Base-by-base conservation (phyloP, 2,329 filamentous ascomycete genomes). In the Aspergillus alliaceus region DNA sequence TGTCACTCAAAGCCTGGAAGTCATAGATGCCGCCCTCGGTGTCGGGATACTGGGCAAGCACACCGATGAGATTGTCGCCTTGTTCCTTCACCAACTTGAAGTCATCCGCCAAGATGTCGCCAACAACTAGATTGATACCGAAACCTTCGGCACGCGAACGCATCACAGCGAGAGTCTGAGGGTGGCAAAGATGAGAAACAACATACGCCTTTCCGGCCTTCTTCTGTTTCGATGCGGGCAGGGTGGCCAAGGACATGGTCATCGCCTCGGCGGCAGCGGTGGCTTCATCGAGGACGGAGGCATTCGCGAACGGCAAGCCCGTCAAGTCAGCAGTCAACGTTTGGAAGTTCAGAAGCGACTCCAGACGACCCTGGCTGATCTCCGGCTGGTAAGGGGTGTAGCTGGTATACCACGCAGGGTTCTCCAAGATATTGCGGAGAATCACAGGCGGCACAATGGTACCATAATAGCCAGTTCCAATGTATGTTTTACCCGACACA, bases 341-440 rank as follows among this genome's bases (percentile, higher is more conserved):
- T 80, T 98, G 93, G 79, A 92, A 98, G 81, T 98, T 98, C 61
- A 98, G 81, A 53, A 98, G 80, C 6, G 91, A 96, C 81, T 97
- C 91, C 60, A 98, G 78, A 54, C 93, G 87, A 34, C 93, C 93
- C 78, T 98, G 93, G 73, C 92, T 96, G 79, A 98, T 96, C 78
- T 98, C 93, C 2, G 93, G 90, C 79, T 98, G 93, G 77, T 97
- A 98, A 15, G 93, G 93, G 0, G 93, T 97, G 75, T 98, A 97
- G 78, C 92, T 96, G 39, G 93, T 98, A 75, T 98, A 98, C 93
- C 93, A 98, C 9, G 88, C 92, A 5, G 93, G 93, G 73, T 90
- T 93, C 81, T 98, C 92, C 57, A 98, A 80, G 4, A 98, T 84
- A 72, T 97, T 97, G 65, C 93, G 84, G 81, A 95, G 91, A 73